These are phyloP conservation scores for Erythrobasidium hasegawianum DNA, from an alignment of 1,284 basidiomycete genomes.

Conservation along the genomic window DNA sequence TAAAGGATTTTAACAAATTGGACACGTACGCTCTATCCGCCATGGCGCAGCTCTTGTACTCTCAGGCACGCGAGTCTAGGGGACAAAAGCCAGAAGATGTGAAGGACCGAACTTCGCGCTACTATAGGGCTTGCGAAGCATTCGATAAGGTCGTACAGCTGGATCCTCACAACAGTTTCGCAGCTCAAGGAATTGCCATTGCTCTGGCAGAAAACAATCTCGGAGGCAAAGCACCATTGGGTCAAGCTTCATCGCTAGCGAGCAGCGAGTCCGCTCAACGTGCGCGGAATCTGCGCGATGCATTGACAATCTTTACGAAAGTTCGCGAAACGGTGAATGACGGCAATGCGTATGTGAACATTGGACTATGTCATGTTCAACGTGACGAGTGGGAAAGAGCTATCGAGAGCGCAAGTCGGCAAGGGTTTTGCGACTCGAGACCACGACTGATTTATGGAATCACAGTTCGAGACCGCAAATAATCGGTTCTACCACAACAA, in stretches of 20 bases:
- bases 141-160: conserved; percentile 81
- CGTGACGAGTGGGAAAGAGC: conserved; percentile 89
- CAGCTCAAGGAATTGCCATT: conserved; percentile 88
- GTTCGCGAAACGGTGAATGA: conserved; percentile 79
- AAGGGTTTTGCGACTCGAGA: neutral
- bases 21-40: conserved; percentile 89
- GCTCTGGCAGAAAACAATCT: conserved; percentile 83
- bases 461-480: conserved; percentile 81
- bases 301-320: conserved; percentile 78
- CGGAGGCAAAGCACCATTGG: conserved; percentile 51
- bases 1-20: conserved; percentile 74
- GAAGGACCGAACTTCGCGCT: conserved; percentile 72
- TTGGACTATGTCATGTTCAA: conserved; percentile 87
- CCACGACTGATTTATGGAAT: neutral
- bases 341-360: conserved; percentile 85
- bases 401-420: conserved; percentile 78
- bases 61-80: conserved; percentile 70
- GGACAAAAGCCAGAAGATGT: conserved; percentile 56
- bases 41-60: conserved; percentile 75
- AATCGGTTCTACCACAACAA: conserved; percentile 66
- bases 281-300: conserved; percentile 54
- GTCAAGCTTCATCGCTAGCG: conserved; percentile 43
- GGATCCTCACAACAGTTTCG: conserved; percentile 78
- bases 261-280: conserved; percentile 57
- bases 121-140: conserved; percentile 76